Evolutionary conservation across 495 filamentous ascomycete genomes (phyloP).

Genomic region (Penicillium steckii): DNA sequence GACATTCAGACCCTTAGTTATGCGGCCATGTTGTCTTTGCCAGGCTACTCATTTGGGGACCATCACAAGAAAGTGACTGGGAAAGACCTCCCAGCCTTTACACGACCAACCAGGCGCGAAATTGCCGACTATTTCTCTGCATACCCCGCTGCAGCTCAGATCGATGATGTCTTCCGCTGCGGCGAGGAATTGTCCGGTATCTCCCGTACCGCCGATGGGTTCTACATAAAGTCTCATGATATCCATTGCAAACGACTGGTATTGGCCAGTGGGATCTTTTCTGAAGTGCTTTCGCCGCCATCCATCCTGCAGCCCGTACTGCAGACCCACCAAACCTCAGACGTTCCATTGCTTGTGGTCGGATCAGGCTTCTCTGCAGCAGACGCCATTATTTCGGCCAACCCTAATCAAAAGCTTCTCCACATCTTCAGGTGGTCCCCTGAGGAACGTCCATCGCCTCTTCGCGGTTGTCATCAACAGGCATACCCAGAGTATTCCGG

Average conservation of each 20-base stretch:
- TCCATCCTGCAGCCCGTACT: slow-evolving; percentile 45
- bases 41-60: slow-evolving; percentile 59
- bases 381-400: slow-evolving; percentile 59
- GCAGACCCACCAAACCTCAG: slow-evolving; percentile 20
- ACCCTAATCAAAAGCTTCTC: slow-evolving; percentile 50
- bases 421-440: slow-evolving; percentile 65
- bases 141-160: slow-evolving; percentile 55
- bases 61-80: slow-evolving; percentile 46
- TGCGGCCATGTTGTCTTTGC: slow-evolving; percentile 64
- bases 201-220: slow-evolving; percentile 46
- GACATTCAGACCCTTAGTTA: slow-evolving; percentile 63
- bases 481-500: slow-evolving; percentile 68
- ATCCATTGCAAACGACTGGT: slow-evolving; percentile 61
- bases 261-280: slow-evolving; percentile 64
- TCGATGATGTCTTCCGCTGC: slow-evolving; percentile 50
- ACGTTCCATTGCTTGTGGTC: slow-evolving; percentile 51
- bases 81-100: slow-evolving; percentile 49
- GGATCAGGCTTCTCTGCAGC: slow-evolving; percentile 67
- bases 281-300: slow-evolving; percentile 53
- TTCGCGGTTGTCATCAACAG: slow-evolving; percentile 60
- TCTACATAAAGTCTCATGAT: slow-evolving; percentile 51
- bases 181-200: slow-evolving; percentile 44
- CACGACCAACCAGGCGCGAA: slow-evolving; percentile 56
- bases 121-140: slow-evolving; percentile 57
- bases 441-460: slow-evolving; percentile 54